These are phyloP conservation scores for Chaetomium strumarium DNA, from an alignment of 2,329 filamentous ascomycete species.

Conservation along the genomic window DNA sequence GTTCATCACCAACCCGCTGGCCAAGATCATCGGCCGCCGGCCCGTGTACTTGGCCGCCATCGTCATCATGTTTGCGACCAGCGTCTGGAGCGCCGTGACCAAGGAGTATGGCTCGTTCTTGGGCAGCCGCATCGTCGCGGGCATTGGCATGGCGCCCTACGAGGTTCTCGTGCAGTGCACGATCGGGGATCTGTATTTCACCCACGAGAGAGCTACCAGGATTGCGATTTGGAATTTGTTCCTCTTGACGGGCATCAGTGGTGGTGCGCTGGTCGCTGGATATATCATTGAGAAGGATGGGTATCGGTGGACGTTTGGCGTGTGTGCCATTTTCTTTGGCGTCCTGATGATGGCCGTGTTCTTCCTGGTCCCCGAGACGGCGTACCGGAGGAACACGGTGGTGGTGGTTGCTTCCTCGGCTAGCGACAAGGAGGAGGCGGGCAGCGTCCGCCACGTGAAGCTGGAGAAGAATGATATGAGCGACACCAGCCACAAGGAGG, in stretches of 20 bases:
- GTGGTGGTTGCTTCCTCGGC: constrained; percentile 9
- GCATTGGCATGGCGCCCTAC: constrained; percentile 45
- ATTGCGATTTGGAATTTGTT: constrained; percentile 39
- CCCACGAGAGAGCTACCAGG: constrained; percentile 40
- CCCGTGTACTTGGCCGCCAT: constrained; percentile 45
- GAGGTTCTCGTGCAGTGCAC: constrained; percentile 49
- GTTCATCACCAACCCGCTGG: constrained; percentile 46
- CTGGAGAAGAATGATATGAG: constrained; percentile 18
- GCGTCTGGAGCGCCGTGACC: constrained; percentile 42
- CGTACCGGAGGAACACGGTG: constrained; percentile 35
- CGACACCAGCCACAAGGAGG: constrained; percentile 13
- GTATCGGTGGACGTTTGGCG: constrained; percentile 42
- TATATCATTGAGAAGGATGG: constrained; percentile 37
- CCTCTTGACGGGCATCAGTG: constrained; percentile 36
- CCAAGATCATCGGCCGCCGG: constrained; percentile 44
- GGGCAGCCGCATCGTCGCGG: constrained; percentile 40
- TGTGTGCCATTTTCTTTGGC: constrained; percentile 42
- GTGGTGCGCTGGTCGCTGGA: constrained; percentile 36
- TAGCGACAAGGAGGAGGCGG: background rate
- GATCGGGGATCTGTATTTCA: constrained; percentile 41
- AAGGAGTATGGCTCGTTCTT: constrained; percentile 41
- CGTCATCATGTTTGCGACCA: constrained; percentile 41
- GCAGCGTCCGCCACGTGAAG: constrained; percentile 14
- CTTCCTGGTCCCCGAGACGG: constrained; percentile 47
- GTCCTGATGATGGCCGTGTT: constrained; percentile 38